phyloP scores from a whole-genome alignment of 1,139 yeast species.

The Magnusiomyces suaveolens region DNA sequence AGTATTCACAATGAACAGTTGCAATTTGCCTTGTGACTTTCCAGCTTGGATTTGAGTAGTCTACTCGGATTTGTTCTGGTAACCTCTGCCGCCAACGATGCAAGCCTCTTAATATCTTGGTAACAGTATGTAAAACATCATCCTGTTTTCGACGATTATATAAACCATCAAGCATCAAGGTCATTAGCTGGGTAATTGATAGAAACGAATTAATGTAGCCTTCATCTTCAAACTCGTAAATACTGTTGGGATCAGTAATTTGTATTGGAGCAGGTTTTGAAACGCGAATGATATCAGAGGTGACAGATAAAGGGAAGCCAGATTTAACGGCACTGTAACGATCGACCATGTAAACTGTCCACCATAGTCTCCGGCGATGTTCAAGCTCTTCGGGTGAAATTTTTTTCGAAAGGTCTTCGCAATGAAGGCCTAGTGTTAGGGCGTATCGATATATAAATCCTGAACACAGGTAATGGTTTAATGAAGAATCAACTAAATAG shows the following conservation, averaged over 20 bases:
- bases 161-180: conserved; percentile 58
- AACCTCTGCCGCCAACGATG: conserved; percentile 61
- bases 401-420: conserved; percentile 17
- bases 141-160: conserved; percentile 56
- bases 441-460: conserved; percentile 73
- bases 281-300: conserved; percentile 55
- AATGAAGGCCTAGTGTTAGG: conserved; percentile 66
- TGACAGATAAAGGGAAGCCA: conserved; percentile 68
- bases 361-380: conserved; percentile 76
- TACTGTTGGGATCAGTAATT: conserved; percentile 37
- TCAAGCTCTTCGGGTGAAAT: conserved; percentile 34
- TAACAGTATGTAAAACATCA: conserved; percentile 64
- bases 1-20: conserved; percentile 75
- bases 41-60: conserved; percentile 47
- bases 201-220: conserved; percentile 73
- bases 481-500: conserved; percentile 79
- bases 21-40: conserved; percentile 53
- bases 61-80: conserved; percentile 57
- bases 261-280: conserved; percentile 42
- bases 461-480: conserved; percentile 70
- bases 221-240: conserved; percentile 71
- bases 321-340: conserved; percentile 79
- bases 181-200: conserved; percentile 70
- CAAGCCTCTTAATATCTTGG: conserved; percentile 59
- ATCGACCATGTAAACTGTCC: conserved; percentile 88